Conservation (phyloP, 1,284 basidiomycete species). For the Microbotryum intermedium region DNA sequence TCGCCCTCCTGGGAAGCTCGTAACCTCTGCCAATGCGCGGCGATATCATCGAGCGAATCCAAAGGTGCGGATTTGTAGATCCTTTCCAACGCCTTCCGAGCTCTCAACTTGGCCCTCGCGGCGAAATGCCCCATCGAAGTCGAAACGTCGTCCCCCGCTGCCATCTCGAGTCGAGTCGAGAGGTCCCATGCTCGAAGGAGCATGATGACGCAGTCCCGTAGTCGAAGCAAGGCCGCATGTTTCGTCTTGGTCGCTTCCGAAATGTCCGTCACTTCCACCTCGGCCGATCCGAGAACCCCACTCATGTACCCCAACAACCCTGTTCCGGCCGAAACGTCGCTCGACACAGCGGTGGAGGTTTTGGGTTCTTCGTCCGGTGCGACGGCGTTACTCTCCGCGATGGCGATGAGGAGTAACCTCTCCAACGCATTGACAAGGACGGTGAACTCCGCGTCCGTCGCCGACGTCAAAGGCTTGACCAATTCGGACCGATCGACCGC, state of each 20-base stretch:
- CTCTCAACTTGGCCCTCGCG: slow-evolving; percentile 55
- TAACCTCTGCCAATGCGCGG: slow-evolving; percentile 59
- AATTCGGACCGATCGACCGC: background rate
- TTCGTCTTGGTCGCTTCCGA: slow-evolving; percentile 18
- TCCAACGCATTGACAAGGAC: slow-evolving; percentile 77
- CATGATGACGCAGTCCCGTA: slow-evolving; percentile 24
- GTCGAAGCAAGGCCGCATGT: slow-evolving; percentile 16
- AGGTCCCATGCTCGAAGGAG: slow-evolving; percentile 33
- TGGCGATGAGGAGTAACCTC: slow-evolving; percentile 55
- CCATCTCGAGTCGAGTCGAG: slow-evolving; percentile 17
- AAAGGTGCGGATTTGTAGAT: slow-evolving; percentile 69
- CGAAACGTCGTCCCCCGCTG: slow-evolving; percentile 50
- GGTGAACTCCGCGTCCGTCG: slow-evolving; percentile 70
- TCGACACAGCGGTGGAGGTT: slow-evolving; percentile 40
- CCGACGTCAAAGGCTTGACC: background rate
- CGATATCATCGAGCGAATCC: slow-evolving; percentile 71
- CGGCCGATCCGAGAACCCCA: slow-evolving; percentile 41
- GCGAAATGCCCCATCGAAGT: slow-evolving; percentile 49
- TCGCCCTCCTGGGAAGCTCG: background rate
- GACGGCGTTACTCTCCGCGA: slow-evolving; percentile 37
- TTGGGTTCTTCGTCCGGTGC: slow-evolving; percentile 12
- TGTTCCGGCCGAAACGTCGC: slow-evolving; percentile 39
- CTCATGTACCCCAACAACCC: slow-evolving; percentile 41
- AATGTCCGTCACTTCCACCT: slow-evolving; percentile 19
- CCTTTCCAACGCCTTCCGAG: slow-evolving; percentile 71